Base-by-base conservation (phyloP, 1,284 basidiomycete genomes). In the Ganoderma sp. region DNA sequence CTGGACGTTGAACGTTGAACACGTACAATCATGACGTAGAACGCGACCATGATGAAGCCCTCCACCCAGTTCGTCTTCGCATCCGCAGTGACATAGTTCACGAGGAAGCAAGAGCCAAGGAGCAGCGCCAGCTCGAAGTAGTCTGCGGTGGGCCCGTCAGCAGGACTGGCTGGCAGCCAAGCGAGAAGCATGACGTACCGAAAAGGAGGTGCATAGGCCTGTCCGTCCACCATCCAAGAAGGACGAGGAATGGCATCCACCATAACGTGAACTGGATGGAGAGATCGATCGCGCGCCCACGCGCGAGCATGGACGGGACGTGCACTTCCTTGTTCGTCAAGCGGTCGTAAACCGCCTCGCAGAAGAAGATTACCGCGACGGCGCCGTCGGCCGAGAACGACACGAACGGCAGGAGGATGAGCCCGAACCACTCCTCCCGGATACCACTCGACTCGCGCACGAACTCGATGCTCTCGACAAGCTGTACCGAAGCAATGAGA, bases 21-120 rank as follows among this genome's bases (percentile, higher is more conserved):
- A 79, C 84, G 71, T 65, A 85, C 84, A 63, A 86, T 85, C 81
- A 86, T 85, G 39, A 79, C 64, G 70, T 91, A 91, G 77, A 90
- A 89, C 0, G 84, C 73, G 25, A 90, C 79, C 84, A 91, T 84
- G 45, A 86, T 83, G 58, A 83, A 77, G 0, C 90, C 88, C 79
- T 82, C 81, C 0, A 84, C 85, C 88, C 88, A 90, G 74, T 90
- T 91, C 0, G 90, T 91, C 78, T 90, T 89, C 3, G 87, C 80
- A 75, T 91, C 89, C 0, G 87, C 85, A 2, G 89, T 90, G 59
- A 91, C 86, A 74, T 90, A 90, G 77, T 90, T 92, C 56, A 91
- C 89, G 48, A 91, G 80, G 81, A 91, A 90, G 73, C 87, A 88
- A 1, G 88, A 82, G 0, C 85, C 87, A n/a, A 91, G 78, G 19